Percentiles rank a stretch among this genome's conserved stretches.
Evolutionary conservation across 192 early-diverging fungal genomes (phyloP).

Genomic region (Backusella psychrophila): DNA sequence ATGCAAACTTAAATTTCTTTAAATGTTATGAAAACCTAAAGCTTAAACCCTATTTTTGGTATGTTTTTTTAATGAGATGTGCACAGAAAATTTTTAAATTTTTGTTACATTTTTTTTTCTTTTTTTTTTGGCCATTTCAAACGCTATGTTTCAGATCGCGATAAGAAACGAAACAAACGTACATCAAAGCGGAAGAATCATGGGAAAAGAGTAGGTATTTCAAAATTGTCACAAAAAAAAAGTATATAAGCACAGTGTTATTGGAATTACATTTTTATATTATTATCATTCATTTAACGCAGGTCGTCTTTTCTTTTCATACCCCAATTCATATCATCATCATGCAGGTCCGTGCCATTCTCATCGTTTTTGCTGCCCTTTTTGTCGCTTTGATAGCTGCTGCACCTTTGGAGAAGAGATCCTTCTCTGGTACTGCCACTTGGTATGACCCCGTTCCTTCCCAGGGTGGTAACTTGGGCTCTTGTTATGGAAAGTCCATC

Average conservation of each 20-base stretch:
- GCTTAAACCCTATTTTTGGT: neutral
- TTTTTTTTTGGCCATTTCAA: neutral
- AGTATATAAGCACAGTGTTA: neutral
- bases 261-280: neutral
- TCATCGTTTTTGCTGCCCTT: neutral
- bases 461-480: slow-evolving; percentile 26
- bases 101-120: no score
- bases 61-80: no score
- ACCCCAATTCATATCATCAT: neutral
- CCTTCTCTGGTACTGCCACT: slow-evolving; percentile 21
- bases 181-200: neutral
- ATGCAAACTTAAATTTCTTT: neutral
- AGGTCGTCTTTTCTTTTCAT: neutral
- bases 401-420: neutral
- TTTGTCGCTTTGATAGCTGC: neutral
- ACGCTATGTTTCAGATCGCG: neutral
- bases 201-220: neutral
- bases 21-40: neutral
- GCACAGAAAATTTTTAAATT: no score
- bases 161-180: neutral
- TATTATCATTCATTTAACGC: neutral
- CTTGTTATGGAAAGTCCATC: slow-evolving; percentile 28
- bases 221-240: neutral
- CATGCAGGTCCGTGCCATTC: neutral
- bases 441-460: slow-evolving; percentile 26